A percentile compares a stretch with the other conserved stretches of the same genome.
These are phyloP conservation scores for Dendryphion nanum DNA, from an alignment of 2,329 filamentous ascomycete species.

Conservation along the genomic window DNA sequence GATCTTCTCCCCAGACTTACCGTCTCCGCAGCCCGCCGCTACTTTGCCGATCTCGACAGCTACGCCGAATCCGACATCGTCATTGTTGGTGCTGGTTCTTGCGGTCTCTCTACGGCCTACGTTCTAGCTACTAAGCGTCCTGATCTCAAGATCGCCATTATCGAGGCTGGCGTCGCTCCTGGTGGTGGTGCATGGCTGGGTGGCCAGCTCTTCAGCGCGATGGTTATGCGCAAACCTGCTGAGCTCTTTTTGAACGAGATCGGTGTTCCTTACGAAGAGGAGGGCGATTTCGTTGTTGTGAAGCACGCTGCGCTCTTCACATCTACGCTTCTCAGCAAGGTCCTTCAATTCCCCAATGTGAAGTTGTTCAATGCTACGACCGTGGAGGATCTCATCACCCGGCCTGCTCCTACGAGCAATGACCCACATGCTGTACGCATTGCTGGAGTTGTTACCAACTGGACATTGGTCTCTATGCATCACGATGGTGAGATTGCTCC, in stretches of 20 bases:
- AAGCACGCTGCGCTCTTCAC: slow-evolving; percentile 92
- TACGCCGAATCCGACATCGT: slow-evolving; percentile 94
- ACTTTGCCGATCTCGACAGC: slow-evolving; percentile 84
- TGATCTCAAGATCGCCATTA: slow-evolving; percentile 86
- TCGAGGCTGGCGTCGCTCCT: slow-evolving; percentile 80
- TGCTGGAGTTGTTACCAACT: slow-evolving; percentile 91
- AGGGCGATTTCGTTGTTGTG: slow-evolving; percentile 85
- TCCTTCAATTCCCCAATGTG: slow-evolving; percentile 81
- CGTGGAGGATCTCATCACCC: slow-evolving; percentile 90
- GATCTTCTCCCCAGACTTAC: slow-evolving; percentile 1
- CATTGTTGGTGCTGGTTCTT: slow-evolving; percentile 87
- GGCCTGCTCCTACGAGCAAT: slow-evolving; percentile 48
- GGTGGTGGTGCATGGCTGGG: slow-evolving; percentile 88
- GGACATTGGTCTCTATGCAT: slow-evolving; percentile 79
- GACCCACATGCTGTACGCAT: slow-evolving; percentile 62
- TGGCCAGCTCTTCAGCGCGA: slow-evolving; percentile 90
- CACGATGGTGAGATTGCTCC: too few species aligned
- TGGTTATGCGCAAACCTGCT: slow-evolving; percentile 93
- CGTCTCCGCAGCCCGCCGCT: slow-evolving; percentile 62
- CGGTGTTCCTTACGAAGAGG: slow-evolving; percentile 82
- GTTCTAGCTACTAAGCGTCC: slow-evolving; percentile 79
- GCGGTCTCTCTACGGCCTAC: slow-evolving; percentile 82
- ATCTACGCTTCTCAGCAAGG: slow-evolving; percentile 78
- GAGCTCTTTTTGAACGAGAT: slow-evolving; percentile 80
- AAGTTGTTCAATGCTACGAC: slow-evolving; percentile 96